Evolutionary conservation across 2,329 filamentous ascomycete genomes (phyloP), one percentile per base, ranked within the genome.

Genomic region (Aspergillus quadricinctus): DNA sequence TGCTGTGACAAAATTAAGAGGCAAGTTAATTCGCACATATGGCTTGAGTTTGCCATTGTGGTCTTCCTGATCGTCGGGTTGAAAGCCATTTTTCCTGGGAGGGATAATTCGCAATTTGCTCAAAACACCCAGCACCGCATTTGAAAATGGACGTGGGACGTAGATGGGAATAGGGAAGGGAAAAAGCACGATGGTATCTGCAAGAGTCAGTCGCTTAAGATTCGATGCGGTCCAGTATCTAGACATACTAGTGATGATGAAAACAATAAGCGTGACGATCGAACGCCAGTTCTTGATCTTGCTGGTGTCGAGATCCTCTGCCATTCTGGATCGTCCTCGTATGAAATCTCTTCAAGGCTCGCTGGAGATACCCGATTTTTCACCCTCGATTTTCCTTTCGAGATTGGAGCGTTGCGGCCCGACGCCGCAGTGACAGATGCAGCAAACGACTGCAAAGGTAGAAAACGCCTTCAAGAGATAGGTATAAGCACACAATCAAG

Each of bases 1-100:
- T 1, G 86, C 86, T 0, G 88, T 90, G 48, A 90, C 76, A 60
- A 89, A 86, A 68, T 90, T 88, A 74, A 90, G 76, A 5, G 86
- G 87, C 41, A 90, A 83, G 3, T 73, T 68, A 37, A 87, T 69
- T 19, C 77, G 77, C 6, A 83, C 77, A 54, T 82, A 83, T 1
- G 66, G 52, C 52, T 73, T 71, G 40, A 58, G 49, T 55, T 71
- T 66, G 57, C 3, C 23, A 40, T 49, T 52, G 8, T n/a, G 5
- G 25, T 48, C 50, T 28, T 14, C 51, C 41, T 19, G 21, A 25
- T 61, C 54, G 17, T 67, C 63, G 49, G 62, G 29, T 23, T 64
- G 66, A 40, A 61, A 57, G 49, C 54, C 57, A 45, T 62, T 40
- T 23, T 67, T 59, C 55, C 77, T 74, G 3, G 75, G 78, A 0